Percentiles rank a stretch among this genome's conserved stretches.
Conservation (phyloP, 805 yeast genomes). For the Yarrowia bubula region DNA sequence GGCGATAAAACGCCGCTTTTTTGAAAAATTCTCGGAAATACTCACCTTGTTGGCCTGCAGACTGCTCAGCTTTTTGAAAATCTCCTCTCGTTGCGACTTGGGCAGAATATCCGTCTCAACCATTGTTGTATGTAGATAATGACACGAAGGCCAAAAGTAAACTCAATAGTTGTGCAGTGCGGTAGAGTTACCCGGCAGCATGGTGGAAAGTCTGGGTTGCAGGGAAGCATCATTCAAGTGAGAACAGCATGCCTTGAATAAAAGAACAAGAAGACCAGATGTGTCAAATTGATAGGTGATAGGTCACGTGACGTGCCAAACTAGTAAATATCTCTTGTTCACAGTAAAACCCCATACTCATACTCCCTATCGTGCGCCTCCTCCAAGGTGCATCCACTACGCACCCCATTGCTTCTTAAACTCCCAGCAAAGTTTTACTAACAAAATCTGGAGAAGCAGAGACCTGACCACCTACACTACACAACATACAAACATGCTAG, state of each 20-base stretch:
- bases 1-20: not conserved
- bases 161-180: not conserved
- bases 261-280: no score
- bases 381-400: no score
- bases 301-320: no score
- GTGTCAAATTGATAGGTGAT: no score
- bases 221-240: no score
- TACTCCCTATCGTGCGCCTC: not conserved
- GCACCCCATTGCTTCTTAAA: slow-evolving; percentile 8
- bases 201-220: not conserved
- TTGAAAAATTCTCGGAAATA: not conserved
- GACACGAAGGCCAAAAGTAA: slow-evolving; percentile 27
- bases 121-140: slow-evolving; percentile 25
- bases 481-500: not conserved
- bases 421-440: slow-evolving; percentile 25
- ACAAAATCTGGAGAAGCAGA: slow-evolving; percentile 2
- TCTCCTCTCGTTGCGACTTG: slow-evolving; percentile 64
- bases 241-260: no score
- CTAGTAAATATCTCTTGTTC: no score
- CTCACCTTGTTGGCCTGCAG: slow-evolving; percentile 66
- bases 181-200: slow-evolving; percentile 24
- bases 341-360: no score
- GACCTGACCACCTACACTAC: not conserved
- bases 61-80: slow-evolving; percentile 62
- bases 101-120: slow-evolving; percentile 35